Base-by-base conservation (phyloP, 176 grass and related monocot species). In the Triticum turgidum region DNA sequence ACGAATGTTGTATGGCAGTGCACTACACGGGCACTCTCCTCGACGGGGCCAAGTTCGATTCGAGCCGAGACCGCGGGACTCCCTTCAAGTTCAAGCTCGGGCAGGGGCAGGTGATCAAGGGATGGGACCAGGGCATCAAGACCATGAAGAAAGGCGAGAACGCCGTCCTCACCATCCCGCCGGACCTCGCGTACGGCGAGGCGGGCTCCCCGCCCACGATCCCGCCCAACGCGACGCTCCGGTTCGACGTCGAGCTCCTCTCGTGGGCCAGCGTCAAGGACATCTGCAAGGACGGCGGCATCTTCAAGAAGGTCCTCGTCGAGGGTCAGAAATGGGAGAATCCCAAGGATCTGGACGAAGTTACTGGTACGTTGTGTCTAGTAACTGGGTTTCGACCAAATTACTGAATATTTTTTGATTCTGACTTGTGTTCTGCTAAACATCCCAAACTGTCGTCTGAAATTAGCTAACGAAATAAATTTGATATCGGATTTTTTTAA, bases 111-210 rank as follows among this genome's bases (percentile, higher is more conserved):
- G 97, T 98, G 27, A 98, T 98, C 41, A 96, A 96, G 80, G 97
- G 97, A 79, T 98, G 93, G 94, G 97, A 98, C 83, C 77, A 85
- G 82, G 97, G 93, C 11, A 98, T 98, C 76, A 94, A 91, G 73
- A 98, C 90, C 14, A 98, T 96, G 97, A 98, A 92, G 93, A 98
- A 98, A 72, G 94, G 94, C 1, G 97, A 98, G 68, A 96, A 92
- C 35, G 90, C 97, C 30, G 81, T 96, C 39, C 92, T 95, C 83
- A 98, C 89, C 34, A 94, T 98, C 18, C 96, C 96, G 24, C 85
- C 93, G 3, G 96, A 90, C 9, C 80, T 98, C 11, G 96, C 96
- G 3, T 98, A 98, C 70, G 96, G 96, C 18, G 91, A 93, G 85
- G 70, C 70, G 3, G 93, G 96, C 22, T 98, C 96, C 0, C 88